These are phyloP conservation scores for Podochytrium sp. DNA, from an alignment of 192 early-diverging fungal genomes.

Conservation along the genomic window DNA sequence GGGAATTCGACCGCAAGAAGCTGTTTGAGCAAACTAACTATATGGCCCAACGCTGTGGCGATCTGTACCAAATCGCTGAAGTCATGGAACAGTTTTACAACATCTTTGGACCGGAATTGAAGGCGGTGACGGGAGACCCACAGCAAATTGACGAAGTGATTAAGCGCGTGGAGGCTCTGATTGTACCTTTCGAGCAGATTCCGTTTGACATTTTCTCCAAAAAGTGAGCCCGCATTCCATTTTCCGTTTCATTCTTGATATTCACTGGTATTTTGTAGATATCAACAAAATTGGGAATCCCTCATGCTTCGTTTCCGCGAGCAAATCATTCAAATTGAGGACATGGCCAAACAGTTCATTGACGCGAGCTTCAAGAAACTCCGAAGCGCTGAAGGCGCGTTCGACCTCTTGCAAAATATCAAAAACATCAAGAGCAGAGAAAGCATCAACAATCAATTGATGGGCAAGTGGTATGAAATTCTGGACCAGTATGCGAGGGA, in stretches of 20 bases:
- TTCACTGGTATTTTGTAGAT: too few relatives aligned
- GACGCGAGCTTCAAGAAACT: conserved; percentile 69
- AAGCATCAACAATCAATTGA: conserved; percentile 66
- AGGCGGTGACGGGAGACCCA: conserved; percentile 68
- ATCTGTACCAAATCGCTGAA: conserved; percentile 65
- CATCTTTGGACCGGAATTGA: conserved; percentile 69
- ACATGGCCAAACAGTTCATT: conserved; percentile 72
- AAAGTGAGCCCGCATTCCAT: conserved; percentile 39
- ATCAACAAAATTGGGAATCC: conserved; percentile 62
- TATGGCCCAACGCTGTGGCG: conserved; percentile 63
- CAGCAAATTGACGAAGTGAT: conserved; percentile 72
- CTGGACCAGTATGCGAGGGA: conserved; percentile 64
- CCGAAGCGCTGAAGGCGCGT: conserved; percentile 65
- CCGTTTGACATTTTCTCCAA: conserved; percentile 67
- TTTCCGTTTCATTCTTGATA: too few relatives aligned
- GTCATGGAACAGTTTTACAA: conserved; percentile 72
- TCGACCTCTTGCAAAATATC: conserved; percentile 68
- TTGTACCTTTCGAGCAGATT: conserved; percentile 61
- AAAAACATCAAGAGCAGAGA: conserved; percentile 66
- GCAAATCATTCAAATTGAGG: conserved; percentile 68
- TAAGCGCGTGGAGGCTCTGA: conserved; percentile 63
- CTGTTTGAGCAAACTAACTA: conserved; percentile 71
- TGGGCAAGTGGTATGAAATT: conserved; percentile 71
- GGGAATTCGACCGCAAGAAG: conserved; percentile 71
- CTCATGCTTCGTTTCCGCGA: conserved; percentile 67